Evolutionary conservation across 352 stramenopile genomes (phyloP).

Genomic region (Pythium rishiriense): DNA sequence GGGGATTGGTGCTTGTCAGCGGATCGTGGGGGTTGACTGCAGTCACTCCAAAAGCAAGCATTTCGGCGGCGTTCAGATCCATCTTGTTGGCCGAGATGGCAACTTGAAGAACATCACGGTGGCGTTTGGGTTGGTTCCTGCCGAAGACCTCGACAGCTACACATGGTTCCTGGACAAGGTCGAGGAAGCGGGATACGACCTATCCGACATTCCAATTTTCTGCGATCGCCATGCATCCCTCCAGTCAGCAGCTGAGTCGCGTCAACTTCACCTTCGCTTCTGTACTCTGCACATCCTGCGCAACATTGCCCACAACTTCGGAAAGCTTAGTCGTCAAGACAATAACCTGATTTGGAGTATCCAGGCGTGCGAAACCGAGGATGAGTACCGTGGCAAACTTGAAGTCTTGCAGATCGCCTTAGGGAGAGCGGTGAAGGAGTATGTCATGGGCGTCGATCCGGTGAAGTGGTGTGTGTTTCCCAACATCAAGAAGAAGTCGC

Average conservation of each 20-base stretch:
- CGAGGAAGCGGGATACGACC: slow-evolving; percentile 3
- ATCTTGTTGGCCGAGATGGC: slow-evolving; percentile 17
- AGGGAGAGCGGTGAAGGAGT: slow-evolving; percentile 3
- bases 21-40: slow-evolving; percentile 11
- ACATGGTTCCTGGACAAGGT: slow-evolving; percentile 20
- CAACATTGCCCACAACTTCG: slow-evolving; percentile 16
- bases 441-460: slow-evolving; percentile 16
- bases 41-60: slow-evolving; percentile 15
- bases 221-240: slow-evolving; percentile 6
- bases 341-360: slow-evolving; percentile 19
- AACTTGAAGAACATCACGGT: slow-evolving; percentile 23
- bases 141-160: slow-evolving; percentile 20
- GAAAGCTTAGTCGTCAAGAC: not conserved
- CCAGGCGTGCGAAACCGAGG: slow-evolving; percentile 12
- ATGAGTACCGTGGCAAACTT: slow-evolving; percentile 11
- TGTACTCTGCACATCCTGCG: slow-evolving; percentile 20
- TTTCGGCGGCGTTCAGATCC: slow-evolving; percentile 11
- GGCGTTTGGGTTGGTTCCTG: slow-evolving; percentile 15
- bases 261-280: slow-evolving; percentile 11
- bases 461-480: slow-evolving; percentile 21
- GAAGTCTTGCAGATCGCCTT: slow-evolving; percentile 2
- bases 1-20: not conserved
- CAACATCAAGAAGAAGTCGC: not conserved
- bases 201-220: slow-evolving; percentile 13
- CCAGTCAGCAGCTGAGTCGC: not conserved